phyloP scores from a whole-genome alignment of 441 rosid species.

The Euphorbia celastroides region DNA sequence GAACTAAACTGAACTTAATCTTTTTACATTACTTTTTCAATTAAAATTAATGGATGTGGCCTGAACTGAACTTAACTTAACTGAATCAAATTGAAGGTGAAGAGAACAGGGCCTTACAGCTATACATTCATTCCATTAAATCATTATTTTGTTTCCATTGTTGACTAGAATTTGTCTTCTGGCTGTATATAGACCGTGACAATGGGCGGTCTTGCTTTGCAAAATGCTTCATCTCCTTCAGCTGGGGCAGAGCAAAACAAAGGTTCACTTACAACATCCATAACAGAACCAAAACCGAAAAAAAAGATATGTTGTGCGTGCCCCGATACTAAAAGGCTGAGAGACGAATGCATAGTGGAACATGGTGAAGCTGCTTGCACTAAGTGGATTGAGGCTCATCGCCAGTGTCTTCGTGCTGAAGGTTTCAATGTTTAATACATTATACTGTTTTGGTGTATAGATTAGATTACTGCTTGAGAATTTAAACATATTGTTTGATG shows the following conservation, averaged over 20 bases:
- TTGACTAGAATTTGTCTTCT: background rate
- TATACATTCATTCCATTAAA: background rate
- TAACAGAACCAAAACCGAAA: constrained; percentile 61
- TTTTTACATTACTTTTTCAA: too few species aligned
- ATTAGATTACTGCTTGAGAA: constrained; percentile 6
- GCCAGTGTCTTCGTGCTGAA: constrained; percentile 75
- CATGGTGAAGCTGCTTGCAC: constrained; percentile 81
- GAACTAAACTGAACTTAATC: too few species aligned
- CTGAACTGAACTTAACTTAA: too few species aligned
- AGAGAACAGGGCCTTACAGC: too few species aligned
- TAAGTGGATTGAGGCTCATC: constrained; percentile 95
- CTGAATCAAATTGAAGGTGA: too few species aligned
- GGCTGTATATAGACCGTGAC: background rate
- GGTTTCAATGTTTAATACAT: constrained; percentile 65
- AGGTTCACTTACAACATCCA: constrained; percentile 26
- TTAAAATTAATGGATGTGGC: too few species aligned
- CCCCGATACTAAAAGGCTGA: constrained; percentile 81
- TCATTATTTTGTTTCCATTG: background rate
- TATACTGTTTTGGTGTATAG: constrained; percentile 20
- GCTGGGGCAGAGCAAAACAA: constrained; percentile 38
- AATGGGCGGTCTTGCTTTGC: constrained; percentile 53
- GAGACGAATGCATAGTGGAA: constrained; percentile 89
- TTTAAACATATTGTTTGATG: constrained; percentile 5
- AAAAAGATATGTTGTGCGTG: constrained; percentile 96
- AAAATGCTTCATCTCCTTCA: constrained; percentile 38